Evolutionary conservation across 306 rosid species (phyloP).

Genomic region (Lathyrus tuberosus): DNA sequence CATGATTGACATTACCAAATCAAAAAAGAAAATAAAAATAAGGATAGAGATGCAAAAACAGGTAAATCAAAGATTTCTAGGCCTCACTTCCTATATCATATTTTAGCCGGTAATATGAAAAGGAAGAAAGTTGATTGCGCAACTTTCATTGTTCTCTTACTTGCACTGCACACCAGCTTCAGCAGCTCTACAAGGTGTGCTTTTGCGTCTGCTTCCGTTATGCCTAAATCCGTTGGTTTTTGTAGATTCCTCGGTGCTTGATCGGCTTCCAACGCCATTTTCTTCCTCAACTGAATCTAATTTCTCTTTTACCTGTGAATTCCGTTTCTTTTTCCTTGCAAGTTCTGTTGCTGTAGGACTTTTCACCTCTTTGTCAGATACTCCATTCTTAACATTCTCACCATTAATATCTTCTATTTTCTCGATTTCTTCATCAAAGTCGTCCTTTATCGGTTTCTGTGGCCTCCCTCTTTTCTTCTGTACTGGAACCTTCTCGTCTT

Average conservation of each 20-base stretch:
- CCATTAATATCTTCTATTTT: constrained; percentile 45
- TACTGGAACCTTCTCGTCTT: constrained; percentile 56
- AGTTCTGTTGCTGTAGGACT: constrained; percentile 44
- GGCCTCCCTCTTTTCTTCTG: constrained; percentile 65
- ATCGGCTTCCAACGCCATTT: constrained; percentile 47
- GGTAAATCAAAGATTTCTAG: constrained; percentile 49
- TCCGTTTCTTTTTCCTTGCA: constrained; percentile 61
- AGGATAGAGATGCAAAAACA: constrained; percentile 45
- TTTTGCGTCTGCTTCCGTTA: constrained; percentile 85
- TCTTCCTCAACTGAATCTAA: constrained; percentile 51
- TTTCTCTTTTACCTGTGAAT: constrained; percentile 49
- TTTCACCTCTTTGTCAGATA: constrained; percentile 45
- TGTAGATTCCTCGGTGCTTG: constrained; percentile 46
- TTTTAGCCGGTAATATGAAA: constrained; percentile 35
- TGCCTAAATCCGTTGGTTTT: constrained; percentile 76
- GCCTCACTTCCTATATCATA: constrained; percentile 53
- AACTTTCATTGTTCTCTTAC: constrained; percentile 44
- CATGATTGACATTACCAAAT: constrained; percentile 41
- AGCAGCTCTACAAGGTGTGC: constrained; percentile 85
- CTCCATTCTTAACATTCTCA: constrained; percentile 52
- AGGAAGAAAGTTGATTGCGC: constrained; percentile 46
- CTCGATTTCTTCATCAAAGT: constrained; percentile 54
- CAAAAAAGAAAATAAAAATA: constrained; percentile 13
- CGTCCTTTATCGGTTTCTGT: constrained; percentile 56
- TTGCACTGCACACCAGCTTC: constrained; percentile 94